phyloP scores from a whole-genome alignment of 192 early-diverging fungal species.

The Jimgerdemannia lactiflua region DNA sequence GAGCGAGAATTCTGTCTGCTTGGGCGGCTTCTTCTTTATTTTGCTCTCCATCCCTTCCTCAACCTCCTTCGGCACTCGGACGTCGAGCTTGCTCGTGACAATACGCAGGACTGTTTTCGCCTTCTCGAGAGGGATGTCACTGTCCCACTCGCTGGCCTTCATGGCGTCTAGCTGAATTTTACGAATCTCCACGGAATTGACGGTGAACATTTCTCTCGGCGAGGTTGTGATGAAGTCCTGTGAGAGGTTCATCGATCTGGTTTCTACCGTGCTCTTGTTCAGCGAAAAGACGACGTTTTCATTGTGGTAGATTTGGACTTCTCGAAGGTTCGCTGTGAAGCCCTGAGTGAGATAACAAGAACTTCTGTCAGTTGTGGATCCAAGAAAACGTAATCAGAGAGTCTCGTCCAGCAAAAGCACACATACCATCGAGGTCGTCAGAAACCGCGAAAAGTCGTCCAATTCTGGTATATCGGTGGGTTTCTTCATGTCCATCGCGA shows the following conservation, averaged over 20 bases:
- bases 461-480: constrained; percentile 67
- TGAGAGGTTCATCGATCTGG: constrained; percentile 56
- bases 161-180: constrained; percentile 54
- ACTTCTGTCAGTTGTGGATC: constrained; percentile 11
- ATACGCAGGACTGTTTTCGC: constrained; percentile 69
- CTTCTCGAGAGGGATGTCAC: constrained; percentile 10
- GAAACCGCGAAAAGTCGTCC: constrained; percentile 60
- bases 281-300: constrained; percentile 52
- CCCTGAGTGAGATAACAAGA: constrained; percentile 33
- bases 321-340: constrained; percentile 70
- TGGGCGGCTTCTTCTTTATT: constrained; percentile 84
- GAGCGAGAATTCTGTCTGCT: constrained; percentile 62
- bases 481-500: constrained; percentile 74
- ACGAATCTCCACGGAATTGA: constrained; percentile 58
- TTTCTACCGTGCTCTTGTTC: constrained; percentile 61
- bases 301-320: constrained; percentile 64
- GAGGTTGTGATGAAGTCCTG: constrained; percentile 46
- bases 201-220: constrained; percentile 67
- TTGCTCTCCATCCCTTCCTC: constrained; percentile 77
- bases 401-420: too few species aligned
- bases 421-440: constrained; percentile 53
- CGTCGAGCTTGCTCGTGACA: constrained; percentile 57
- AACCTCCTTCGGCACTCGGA: constrained; percentile 50
- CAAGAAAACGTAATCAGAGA: not conserved
- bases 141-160: constrained; percentile 6